phyloP scores from a whole-genome alignment of 1,284 basidiomycete genomes.

The Veloporphyrellus conicus region DNA sequence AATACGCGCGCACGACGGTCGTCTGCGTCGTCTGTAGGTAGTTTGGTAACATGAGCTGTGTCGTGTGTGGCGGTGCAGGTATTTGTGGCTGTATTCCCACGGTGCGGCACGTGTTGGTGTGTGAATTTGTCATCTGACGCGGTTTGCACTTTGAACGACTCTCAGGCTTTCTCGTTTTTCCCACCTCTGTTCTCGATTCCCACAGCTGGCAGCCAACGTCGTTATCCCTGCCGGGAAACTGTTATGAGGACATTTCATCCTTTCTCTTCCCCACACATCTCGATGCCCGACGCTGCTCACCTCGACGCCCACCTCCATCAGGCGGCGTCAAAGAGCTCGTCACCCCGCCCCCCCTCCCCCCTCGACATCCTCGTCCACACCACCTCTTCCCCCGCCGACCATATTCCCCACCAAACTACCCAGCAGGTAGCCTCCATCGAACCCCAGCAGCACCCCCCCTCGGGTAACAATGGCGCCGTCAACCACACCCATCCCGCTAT shows the following conservation, averaged over 20 bases:
- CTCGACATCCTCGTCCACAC: conserved; percentile 43
- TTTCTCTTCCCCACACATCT: conserved; percentile 41
- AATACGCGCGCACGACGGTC: too few relatives aligned
- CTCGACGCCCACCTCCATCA: conserved; percentile 37
- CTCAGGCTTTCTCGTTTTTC: conserved; percentile 35
- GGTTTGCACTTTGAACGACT: conserved; percentile 22
- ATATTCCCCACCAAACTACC: conserved; percentile 25
- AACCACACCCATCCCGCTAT: conserved; percentile 35
- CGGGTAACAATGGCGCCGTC: conserved; percentile 27
- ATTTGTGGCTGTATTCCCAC: conserved; percentile 29
- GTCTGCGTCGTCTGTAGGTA: too few relatives aligned
- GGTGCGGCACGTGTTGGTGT: conserved; percentile 29
- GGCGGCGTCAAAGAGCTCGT: conserved; percentile 35
- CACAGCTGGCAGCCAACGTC: conserved; percentile 39
- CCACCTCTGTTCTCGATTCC: conserved; percentile 37
- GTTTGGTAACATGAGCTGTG: too few relatives aligned
- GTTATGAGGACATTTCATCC: conserved; percentile 40
- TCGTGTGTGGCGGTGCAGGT: too few relatives aligned
- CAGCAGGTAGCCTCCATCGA: conserved; percentile 27
- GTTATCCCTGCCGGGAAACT: conserved; percentile 39
- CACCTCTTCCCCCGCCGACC: conserved; percentile 27
- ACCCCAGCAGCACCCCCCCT: conserved; percentile 19
- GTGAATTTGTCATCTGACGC: conserved; percentile 27
- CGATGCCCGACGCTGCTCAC: conserved; percentile 42
- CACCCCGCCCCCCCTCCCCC: conserved; percentile 38